Evolutionary conservation across 2,329 filamentous ascomycete genomes (phyloP), one percentile per base, ranked within the genome.

Genomic region (Calonectria naviculata): DNA sequence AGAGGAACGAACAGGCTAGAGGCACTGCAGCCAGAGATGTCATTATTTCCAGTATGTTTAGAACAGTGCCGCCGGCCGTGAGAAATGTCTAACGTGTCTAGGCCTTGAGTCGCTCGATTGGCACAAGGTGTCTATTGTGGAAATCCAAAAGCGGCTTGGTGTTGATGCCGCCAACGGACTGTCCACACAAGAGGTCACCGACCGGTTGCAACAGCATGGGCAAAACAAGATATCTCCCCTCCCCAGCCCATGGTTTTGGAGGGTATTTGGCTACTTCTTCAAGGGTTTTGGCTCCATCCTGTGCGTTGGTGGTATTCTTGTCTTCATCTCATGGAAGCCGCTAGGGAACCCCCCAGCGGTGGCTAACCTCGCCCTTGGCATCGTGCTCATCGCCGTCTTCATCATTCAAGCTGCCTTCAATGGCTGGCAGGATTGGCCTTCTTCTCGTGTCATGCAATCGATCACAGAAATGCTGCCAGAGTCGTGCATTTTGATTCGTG

Each of bases 381-480:
- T 94, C 76, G 93, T 95, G 3, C 84, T 95, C 7, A 80, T 92
- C 1, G 88, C 90, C 8, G 93, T 95, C 9, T 95, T 92, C 78
- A 82, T 91, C 73, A 89, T 93, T 44, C 90, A 93, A 76, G 93
- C 92, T 17, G 88, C 85, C 3, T 95, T 95, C 83, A 92, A 91
- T 77, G 89, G 89, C 77, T 93, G 88, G 85, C 90, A 92, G 77
- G 93, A 95, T 79, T 95, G 93, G 89, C 94, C 92, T 2, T 93
- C 92, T 0, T 92, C 90, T 1, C 86, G 91, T 5, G 93, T 95
- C 65, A 95, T 95, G 93, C 89, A 91, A 21, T 94, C 92, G 0
- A 95, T 95, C 79, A 93, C 91, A 52, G 92, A 89, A 19, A 93
- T 95, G 93, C 86, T 95, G n/a, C 93, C 93, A 0, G 93, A 94